phyloP scores from a whole-genome alignment of 2,329 filamentous ascomycete genomes.

The Penicillium nordicum region DNA sequence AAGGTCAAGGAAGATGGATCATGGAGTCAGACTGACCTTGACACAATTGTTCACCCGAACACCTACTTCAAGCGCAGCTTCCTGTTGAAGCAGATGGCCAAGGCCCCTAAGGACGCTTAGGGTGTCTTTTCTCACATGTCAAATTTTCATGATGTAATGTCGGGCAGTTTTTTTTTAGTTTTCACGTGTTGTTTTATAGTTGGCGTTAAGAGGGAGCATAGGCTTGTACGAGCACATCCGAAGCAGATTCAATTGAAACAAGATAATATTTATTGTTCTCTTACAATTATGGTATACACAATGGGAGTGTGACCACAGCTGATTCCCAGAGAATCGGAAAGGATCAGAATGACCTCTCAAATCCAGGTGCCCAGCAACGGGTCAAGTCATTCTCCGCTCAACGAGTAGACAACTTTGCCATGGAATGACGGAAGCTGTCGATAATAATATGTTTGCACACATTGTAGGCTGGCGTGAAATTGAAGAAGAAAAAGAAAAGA shows the following conservation, averaged over 20 bases:
- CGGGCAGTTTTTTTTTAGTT: constrained; percentile 6
- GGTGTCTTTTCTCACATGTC: constrained; percentile 1
- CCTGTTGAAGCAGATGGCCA: constrained; percentile 74
- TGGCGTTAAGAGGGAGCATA: constrained; percentile 12
- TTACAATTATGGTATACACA: background rate
- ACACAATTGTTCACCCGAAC: constrained; percentile 96
- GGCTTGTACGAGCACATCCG: background rate
- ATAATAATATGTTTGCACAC: constrained; percentile 53
- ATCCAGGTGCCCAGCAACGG: constrained; percentile 70
- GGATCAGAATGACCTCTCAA: constrained; percentile 63
- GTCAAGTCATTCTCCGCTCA: constrained; percentile 62
- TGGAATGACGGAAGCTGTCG: constrained; percentile 51
- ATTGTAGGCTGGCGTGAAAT: constrained; percentile 50
- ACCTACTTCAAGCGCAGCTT: constrained; percentile 97
- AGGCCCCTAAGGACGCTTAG: constrained; percentile 47
- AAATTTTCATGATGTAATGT: constrained; percentile 50
- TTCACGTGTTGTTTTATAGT: background rate
- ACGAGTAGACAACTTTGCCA: constrained; percentile 64
- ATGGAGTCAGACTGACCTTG: constrained; percentile 71
- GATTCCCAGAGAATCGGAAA: constrained; percentile 66
- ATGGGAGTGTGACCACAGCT: constrained; percentile 61
- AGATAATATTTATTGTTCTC: background rate
- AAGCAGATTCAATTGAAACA: background rate
- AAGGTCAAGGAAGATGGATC: constrained; percentile 70
- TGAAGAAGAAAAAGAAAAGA: constrained; percentile 44